A percentile compares a stretch with the other conserved stretches of the same genome.
phyloP scores from a whole-genome alignment of 2,329 filamentous ascomycete genomes.

The Aschersonia sp. region DNA sequence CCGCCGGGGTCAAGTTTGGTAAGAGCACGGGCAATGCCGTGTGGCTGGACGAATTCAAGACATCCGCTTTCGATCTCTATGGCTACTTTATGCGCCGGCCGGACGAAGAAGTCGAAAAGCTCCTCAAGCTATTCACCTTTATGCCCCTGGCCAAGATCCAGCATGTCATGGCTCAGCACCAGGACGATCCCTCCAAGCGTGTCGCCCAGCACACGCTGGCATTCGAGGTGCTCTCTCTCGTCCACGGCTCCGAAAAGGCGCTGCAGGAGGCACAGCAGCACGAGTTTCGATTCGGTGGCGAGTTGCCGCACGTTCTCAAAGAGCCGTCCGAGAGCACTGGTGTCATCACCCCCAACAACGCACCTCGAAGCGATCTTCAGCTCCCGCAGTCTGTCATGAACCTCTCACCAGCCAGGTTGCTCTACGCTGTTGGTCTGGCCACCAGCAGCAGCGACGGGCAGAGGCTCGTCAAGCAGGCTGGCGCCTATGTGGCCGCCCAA shows the following conservation, averaged over 20 bases:
- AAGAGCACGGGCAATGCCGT: constrained; percentile 90
- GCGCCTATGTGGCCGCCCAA: constrained; percentile 44
- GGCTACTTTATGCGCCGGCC: constrained; percentile 75
- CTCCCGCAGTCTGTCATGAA: constrained; percentile 43
- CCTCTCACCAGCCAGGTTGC: constrained; percentile 41
- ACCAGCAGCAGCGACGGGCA: constrained; percentile 41
- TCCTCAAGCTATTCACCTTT: constrained; percentile 86
- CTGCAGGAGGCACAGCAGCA: constrained; percentile 43
- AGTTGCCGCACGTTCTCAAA: constrained; percentile 15
- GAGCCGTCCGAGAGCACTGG: constrained; percentile 15
- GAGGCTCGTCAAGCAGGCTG: constrained; percentile 37
- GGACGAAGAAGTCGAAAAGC: constrained; percentile 66
- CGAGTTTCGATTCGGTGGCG: constrained; percentile 28
- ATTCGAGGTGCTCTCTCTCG: constrained; percentile 63
- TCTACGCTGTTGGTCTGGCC: constrained; percentile 45
- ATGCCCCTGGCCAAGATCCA: constrained; percentile 57
- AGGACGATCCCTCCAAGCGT: constrained; percentile 51
- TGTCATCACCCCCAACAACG: constrained; percentile 28
- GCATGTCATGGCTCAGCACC: constrained; percentile 52
- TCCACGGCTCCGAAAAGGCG: constrained; percentile 57
- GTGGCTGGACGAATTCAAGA: constrained; percentile 77
- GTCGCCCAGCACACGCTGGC: constrained; percentile 74
- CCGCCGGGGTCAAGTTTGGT: constrained; percentile 79
- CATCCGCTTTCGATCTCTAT: constrained; percentile 74
- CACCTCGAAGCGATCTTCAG: constrained; percentile 37